Percentiles rank a stretch among this genome's conserved stretches.
phyloP scores from a whole-genome alignment of 2,329 filamentous ascomycete genomes.

The Ophiocordyceps polyrhachis-furcata region DNA sequence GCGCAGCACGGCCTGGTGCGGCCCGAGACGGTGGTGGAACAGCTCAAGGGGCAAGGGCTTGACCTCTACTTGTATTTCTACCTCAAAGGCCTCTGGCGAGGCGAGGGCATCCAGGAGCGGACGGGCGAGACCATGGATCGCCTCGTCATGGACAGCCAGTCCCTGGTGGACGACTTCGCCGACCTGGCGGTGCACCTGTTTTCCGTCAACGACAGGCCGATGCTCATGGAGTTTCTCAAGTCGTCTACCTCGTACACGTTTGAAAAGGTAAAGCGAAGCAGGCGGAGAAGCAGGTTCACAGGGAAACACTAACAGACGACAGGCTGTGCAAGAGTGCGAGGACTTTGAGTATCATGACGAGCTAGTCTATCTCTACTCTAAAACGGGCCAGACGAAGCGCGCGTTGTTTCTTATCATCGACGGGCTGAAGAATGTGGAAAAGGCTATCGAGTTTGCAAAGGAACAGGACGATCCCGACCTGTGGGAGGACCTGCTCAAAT shows the following conservation, averaged over 20 bases:
- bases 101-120: constrained; percentile 42
- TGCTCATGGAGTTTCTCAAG: constrained; percentile 78
- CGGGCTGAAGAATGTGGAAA: constrained; percentile 73
- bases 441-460: constrained; percentile 88
- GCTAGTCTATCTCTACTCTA: constrained; percentile 87
- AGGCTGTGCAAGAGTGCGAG: constrained; percentile 64
- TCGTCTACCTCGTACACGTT: constrained; percentile 77
- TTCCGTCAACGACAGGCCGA: constrained; percentile 57
- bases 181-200: constrained; percentile 78
- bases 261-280: constrained; percentile 37
- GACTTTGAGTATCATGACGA: constrained; percentile 66
- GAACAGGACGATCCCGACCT: constrained; percentile 81
- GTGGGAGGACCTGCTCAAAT: constrained; percentile 87
- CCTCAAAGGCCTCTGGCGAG: constrained; percentile 68
- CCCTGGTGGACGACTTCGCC: constrained; percentile 69
- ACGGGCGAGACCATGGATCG: constrained; percentile 35
- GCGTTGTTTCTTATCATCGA: constrained; percentile 89
- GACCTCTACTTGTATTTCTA: constrained; percentile 82
- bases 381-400: constrained; percentile 83
- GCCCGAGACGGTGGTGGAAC: constrained; percentile 57
- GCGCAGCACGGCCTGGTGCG: constrained; percentile 74
- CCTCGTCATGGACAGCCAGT: constrained; percentile 37
- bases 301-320: constrained; percentile 6
- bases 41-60: constrained; percentile 50
- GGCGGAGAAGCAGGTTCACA: too few species aligned